Conservation (phyloP, 805 yeast species). For the Suhomyces emberorum region DNA sequence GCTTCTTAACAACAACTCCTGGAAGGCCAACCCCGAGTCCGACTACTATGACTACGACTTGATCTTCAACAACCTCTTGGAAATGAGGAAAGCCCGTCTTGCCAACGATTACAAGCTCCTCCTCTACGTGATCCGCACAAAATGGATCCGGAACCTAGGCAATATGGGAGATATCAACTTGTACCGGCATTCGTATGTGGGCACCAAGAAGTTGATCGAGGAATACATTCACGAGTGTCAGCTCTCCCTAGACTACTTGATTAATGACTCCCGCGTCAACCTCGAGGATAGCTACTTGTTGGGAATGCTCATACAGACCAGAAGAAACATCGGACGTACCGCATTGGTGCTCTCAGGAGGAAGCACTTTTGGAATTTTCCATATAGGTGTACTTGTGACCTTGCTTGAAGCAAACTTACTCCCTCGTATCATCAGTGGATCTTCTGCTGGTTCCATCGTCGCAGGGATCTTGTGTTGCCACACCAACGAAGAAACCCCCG, state of each 20-base stretch:
- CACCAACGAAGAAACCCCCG: constrained; percentile 64
- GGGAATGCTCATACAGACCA: constrained; percentile 78
- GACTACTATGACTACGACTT: constrained; percentile 71
- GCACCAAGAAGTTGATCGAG: constrained; percentile 81
- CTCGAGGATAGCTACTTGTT: constrained; percentile 68
- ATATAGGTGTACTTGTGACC: constrained; percentile 86
- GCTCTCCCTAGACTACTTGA: constrained; percentile 37
- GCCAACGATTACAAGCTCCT: constrained; percentile 57
- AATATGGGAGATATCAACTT: constrained; percentile 80
- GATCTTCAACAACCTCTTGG: constrained; percentile 49
- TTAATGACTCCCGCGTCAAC: constrained; percentile 34
- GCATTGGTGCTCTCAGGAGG: constrained; percentile 97
- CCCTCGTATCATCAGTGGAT: constrained; percentile 88
- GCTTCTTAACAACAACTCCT: constrained; percentile 56
- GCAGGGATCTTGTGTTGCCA: constrained; percentile 86
- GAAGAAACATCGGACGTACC: constrained; percentile 90
- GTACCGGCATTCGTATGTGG: constrained; percentile 75
- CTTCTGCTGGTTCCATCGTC: constrained; percentile 93
- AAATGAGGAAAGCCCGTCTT: constrained; percentile 58
- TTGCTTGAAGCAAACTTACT: constrained; percentile 68
- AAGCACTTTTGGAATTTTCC: constrained; percentile 88
- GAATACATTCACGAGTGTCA: constrained; percentile 81
- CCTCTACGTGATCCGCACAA: constrained; percentile 74
- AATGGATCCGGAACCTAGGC: constrained; percentile 82
- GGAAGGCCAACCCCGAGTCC: constrained; percentile 67